These are phyloP conservation scores for Trichoderma atroviride DNA, from an alignment of 2,329 filamentous ascomycete genomes.

Conservation along the genomic window DNA sequence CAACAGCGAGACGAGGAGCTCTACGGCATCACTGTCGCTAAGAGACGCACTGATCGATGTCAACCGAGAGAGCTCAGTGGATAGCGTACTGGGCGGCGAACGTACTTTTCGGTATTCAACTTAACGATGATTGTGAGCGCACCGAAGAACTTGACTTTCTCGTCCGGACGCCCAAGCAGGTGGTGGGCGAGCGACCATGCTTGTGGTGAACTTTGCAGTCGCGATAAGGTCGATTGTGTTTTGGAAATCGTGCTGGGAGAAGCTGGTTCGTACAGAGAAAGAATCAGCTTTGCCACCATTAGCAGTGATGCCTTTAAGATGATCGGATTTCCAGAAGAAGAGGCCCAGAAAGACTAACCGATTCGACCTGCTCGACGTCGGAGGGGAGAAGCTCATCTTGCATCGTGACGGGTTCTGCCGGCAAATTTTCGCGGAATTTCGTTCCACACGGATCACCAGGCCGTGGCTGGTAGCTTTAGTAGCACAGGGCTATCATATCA, in stretches of 20 bases:
- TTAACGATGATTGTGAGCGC: slow-evolving; percentile 93
- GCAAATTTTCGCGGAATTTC: neutral
- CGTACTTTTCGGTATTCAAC: slow-evolving; percentile 83
- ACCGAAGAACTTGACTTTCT: slow-evolving; percentile 87
- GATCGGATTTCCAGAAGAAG: neutral
- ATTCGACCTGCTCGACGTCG: slow-evolving; percentile 33
- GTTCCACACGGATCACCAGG: slow-evolving; percentile 4
- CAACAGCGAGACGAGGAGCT: slow-evolving; percentile 63
- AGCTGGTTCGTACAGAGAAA: slow-evolving; percentile 57
- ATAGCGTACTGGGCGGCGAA: neutral
- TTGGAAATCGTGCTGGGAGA: slow-evolving; percentile 50
- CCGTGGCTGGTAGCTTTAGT: neutral
- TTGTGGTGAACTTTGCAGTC: slow-evolving; percentile 74
- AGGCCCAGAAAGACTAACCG: slow-evolving; percentile 28
- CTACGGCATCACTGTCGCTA: slow-evolving; percentile 58
- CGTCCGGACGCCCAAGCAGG: slow-evolving; percentile 67
- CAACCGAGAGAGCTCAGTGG: neutral
- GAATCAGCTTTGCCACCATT: slow-evolving; percentile 46
- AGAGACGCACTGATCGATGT: slow-evolving; percentile 48
- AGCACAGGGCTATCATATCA: slow-evolving; percentile 10
- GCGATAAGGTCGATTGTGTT: slow-evolving; percentile 74
- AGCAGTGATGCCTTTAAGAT: slow-evolving; percentile 21
- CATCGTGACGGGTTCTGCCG: slow-evolving; percentile 27
- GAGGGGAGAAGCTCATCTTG: slow-evolving; percentile 29
- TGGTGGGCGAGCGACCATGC: slow-evolving; percentile 86